Evolutionary conservation across 805 yeast genomes (phyloP), one percentile per base, ranked within the genome.

Genomic region (Grigorovia humatica): DNA sequence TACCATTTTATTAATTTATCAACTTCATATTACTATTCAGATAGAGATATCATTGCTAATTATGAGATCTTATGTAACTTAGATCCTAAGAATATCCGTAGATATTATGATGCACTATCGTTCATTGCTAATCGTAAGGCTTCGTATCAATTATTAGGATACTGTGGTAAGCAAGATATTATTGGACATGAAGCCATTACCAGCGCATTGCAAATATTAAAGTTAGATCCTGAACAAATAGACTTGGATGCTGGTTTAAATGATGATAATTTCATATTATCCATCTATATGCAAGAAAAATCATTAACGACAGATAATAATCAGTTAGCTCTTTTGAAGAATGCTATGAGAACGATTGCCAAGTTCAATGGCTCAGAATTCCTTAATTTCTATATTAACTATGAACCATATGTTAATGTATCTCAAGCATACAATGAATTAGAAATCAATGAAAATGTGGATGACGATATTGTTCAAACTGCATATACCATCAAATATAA

Each of bases 391-490:
- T 74, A 62, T 50, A 62, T 77, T 41, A 75, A 68, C 12, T 69
- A 75, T 42, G 82, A 81, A 53, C 80, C 79, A 2, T 68, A 60
- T 48, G 51, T 51, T 15, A 52, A 44, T 9, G 59, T 76, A 50
- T 68, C 72, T n/a, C 75, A 75, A 47, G 86, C 88, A 0, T 82
- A 80, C 57, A 65, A 69, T 0, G 59, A 68, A 1, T 64, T 85
- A 35, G 84, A 77, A 11, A 72, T 79, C 17, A 74, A 74, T 50
- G 72, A 74, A 0, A 66, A 72, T 0, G 79, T 81, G 13, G 83
- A 78, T 53, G 87, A 83, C 61, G 93, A 86, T 55, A 80, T 85
- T 45, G 77, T 88, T 2, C 74, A 81, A 30, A 84, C 95, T 0
- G 90, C 95, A 0, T 85, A 79, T 60, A 82, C 84, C 52, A 73